Conservation (phyloP, 2,329 filamentous ascomycete genomes). For the Trichoderma simmonsii region DNA sequence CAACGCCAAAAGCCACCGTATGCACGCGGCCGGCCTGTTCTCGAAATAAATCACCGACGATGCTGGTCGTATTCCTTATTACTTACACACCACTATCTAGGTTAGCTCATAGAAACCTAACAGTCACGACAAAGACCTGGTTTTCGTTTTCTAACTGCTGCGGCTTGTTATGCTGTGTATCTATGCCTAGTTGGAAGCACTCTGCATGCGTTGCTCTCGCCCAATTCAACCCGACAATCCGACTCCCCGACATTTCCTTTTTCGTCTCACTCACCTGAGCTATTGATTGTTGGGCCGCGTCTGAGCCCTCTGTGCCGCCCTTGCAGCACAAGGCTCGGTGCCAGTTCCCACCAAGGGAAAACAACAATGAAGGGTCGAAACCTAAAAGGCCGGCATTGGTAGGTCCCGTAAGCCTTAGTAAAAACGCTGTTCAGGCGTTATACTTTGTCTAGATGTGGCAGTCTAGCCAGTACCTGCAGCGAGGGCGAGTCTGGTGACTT, state of each 20-base stretch:
- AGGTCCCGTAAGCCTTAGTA: background rate
- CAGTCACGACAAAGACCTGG: background rate
- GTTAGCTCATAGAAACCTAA: background rate
- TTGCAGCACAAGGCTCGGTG: constrained; percentile 1
- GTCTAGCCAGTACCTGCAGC: background rate
- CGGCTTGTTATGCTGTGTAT: background rate
- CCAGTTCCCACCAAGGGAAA: background rate
- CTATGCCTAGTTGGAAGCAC: background rate
- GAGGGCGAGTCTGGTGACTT: background rate
- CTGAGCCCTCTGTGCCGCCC: background rate
- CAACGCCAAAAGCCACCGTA: background rate
- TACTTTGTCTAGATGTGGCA: background rate
- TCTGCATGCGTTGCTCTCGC: background rate
- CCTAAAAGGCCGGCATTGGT: background rate
- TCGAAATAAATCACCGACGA: background rate
- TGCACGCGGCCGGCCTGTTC: background rate
- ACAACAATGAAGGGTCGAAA: background rate
- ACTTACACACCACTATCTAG: background rate
- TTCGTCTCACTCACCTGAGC: constrained; percentile 8
- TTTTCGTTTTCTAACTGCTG: background rate
- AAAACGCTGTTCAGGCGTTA: background rate
- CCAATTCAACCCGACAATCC: background rate
- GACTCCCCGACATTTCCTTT: background rate
- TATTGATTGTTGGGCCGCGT: constrained; percentile 9
- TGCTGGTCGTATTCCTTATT: background rate